Evolutionary conservation across 1,284 basidiomycete species (phyloP).

Genomic region (Cutaneotrichosporon spelunceum): DNA sequence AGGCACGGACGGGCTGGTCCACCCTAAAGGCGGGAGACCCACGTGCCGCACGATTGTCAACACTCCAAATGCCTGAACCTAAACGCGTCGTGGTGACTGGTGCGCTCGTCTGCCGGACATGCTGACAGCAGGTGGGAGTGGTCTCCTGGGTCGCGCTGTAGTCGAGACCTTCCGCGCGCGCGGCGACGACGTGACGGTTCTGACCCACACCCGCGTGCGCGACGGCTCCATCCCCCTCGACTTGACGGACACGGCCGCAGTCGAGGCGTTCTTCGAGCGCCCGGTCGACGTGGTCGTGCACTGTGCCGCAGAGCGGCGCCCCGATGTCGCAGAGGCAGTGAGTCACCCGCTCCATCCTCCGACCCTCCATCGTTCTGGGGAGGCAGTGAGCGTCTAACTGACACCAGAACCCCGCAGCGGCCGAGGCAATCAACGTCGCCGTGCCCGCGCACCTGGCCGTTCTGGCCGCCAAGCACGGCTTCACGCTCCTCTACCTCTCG

Average conservation of each 20-base stretch:
- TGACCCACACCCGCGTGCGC: conserved; percentile 50
- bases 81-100: conserved; percentile 36
- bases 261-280: conserved; percentile 49
- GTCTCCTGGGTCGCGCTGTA: conserved; percentile 55
- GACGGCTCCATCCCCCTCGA: conserved; percentile 51
- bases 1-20: too few species aligned
- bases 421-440: conserved; percentile 53
- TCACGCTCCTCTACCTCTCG: conserved; percentile 55
- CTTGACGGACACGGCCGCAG: conserved; percentile 50
- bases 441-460: conserved; percentile 51
- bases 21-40: too few species aligned
- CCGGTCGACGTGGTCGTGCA: conserved; percentile 54
- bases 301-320: conserved; percentile 55
- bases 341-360: conserved; percentile 14
- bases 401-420: conserved; percentile 51
- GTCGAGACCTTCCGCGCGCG: conserved; percentile 32
- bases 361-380: neutral
- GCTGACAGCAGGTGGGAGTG: conserved; percentile 52
- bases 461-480: conserved; percentile 36
- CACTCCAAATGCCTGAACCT: neutral
- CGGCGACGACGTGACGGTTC: conserved; percentile 48
- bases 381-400: neutral
- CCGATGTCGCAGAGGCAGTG: conserved; percentile 49
- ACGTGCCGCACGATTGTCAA: neutral
- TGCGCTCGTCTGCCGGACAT: conserved; percentile 4